These are phyloP conservation scores for Mycena vitilis DNA, from an alignment of 768 basidiomycete genomes.

Conservation along the genomic window DNA sequence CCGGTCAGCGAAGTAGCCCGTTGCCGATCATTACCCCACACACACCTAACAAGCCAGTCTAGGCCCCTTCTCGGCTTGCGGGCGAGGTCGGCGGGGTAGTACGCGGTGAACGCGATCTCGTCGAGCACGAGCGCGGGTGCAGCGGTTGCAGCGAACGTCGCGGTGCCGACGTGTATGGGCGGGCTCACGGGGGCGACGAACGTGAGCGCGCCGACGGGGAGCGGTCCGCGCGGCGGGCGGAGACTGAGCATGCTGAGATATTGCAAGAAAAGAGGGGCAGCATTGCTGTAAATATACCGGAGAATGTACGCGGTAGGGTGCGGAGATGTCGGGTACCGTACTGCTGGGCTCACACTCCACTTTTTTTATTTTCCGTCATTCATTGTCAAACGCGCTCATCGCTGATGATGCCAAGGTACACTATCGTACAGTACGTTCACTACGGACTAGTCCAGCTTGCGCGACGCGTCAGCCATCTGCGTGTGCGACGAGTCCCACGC, in stretches of 20 bases:
- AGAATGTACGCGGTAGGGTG: neutral
- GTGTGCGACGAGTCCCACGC: conserved; percentile 23
- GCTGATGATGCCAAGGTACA: conserved; percentile 2
- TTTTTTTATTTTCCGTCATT: neutral
- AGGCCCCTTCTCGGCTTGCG: conserved; percentile 53
- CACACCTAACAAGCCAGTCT: conserved; percentile 68
- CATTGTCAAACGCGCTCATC: neutral
- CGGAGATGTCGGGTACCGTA: conserved; percentile 15
- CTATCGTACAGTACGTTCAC: neutral
- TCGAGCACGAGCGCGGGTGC: conserved; percentile 64
- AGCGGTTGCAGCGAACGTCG: conserved; percentile 47
- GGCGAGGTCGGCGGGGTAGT: conserved; percentile 67
- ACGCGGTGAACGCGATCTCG: conserved; percentile 73
- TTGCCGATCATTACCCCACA: neutral
- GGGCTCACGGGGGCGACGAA: conserved; percentile 44
- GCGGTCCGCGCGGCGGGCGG: conserved; percentile 37
- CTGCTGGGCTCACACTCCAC: neutral
- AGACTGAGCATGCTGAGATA: conserved; percentile 11
- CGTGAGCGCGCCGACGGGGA: conserved; percentile 70
- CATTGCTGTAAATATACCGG: neutral
- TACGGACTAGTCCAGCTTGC: neutral
- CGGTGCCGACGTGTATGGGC: conserved; percentile 54
- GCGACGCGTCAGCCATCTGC: conserved; percentile 1
- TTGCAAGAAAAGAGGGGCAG: neutral
- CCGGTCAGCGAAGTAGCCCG: neutral